Conservation (phyloP, 306 rosid genomes). For the Pyrus communis region DNA sequence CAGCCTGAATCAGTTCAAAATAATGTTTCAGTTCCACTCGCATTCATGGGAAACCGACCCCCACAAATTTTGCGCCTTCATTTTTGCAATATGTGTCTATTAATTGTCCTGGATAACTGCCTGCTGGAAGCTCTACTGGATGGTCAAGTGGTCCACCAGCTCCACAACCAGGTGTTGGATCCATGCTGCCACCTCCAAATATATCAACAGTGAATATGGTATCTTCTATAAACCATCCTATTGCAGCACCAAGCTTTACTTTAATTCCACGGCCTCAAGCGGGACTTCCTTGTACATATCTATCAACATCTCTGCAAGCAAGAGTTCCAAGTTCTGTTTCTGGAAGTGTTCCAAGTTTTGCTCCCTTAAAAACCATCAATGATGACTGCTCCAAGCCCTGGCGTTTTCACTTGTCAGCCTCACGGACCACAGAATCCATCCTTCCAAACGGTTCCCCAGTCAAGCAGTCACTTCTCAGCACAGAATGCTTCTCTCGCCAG, state of each 20-base stretch:
- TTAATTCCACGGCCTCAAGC: conserved; percentile 35
- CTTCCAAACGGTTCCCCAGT: conserved; percentile 32
- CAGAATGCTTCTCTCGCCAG: conserved; percentile 23
- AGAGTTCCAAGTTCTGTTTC: conserved; percentile 45
- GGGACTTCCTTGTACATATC: conserved; percentile 26
- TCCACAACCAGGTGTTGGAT: conserved; percentile 37
- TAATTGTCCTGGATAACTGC: too few relatives aligned
- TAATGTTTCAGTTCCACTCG: conserved; percentile 36
- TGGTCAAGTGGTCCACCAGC: conserved; percentile 3
- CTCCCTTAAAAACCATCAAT: conserved; percentile 31
- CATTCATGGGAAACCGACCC: conserved; percentile 33
- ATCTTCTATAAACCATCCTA: conserved; percentile 11
- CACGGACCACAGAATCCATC: conserved; percentile 41
- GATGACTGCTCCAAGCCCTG: conserved; percentile 37
- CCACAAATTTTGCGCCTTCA: conserved; percentile 31
- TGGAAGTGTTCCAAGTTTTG: conserved; percentile 24
- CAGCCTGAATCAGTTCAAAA: conserved; percentile 39
- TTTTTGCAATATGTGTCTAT: conserved; percentile 21
- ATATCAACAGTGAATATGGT: conserved; percentile 19
- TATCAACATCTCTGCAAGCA: conserved; percentile 30
- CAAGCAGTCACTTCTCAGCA: conserved; percentile 30
- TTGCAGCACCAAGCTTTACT: conserved; percentile 21
- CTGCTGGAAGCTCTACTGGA: too few relatives aligned
- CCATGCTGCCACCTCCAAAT: conserved; percentile 29
- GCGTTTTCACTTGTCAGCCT: conserved; percentile 64